Evolutionary conservation across 2,329 filamentous ascomycete genomes (phyloP).

Genomic region (Botryosphaeria dothidea): DNA sequence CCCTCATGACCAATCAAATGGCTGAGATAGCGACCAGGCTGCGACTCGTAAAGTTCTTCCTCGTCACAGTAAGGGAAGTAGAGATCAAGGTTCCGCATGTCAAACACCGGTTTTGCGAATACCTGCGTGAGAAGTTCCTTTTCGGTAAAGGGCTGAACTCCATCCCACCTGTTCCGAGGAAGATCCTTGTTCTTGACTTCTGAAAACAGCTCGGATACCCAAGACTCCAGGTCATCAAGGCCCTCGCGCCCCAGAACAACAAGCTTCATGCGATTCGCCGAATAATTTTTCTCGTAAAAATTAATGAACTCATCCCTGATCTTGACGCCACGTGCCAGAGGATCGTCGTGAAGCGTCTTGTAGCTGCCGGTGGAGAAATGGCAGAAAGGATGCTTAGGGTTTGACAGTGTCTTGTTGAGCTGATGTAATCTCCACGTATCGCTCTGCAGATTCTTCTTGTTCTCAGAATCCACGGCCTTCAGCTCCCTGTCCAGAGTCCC

Average conservation of each 20-base stretch:
- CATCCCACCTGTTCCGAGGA: constrained; percentile 66
- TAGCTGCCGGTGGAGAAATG: constrained; percentile 91
- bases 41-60: constrained; percentile 73
- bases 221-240: constrained; percentile 78
- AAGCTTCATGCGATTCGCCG: constrained; percentile 90
- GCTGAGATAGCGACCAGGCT: constrained; percentile 82
- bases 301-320: constrained; percentile 90
- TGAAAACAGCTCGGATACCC: constrained; percentile 82
- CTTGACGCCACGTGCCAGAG: constrained; percentile 76
- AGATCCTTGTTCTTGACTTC: constrained; percentile 80
- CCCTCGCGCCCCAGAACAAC: constrained; percentile 81
- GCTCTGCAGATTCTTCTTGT: constrained; percentile 95
- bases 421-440: constrained; percentile 87
- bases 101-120: constrained; percentile 91
- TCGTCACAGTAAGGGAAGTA: constrained; percentile 86
- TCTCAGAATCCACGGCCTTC: constrained; percentile 88
- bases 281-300: constrained; percentile 88
- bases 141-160: constrained; percentile 59
- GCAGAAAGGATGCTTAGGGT: constrained; percentile 82
- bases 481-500: constrained; percentile 86
- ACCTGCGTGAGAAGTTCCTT: constrained; percentile 69
- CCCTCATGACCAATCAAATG: constrained; percentile 92
- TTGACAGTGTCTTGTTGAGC: constrained; percentile 84
- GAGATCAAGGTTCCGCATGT: constrained; percentile 75
- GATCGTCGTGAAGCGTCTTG: constrained; percentile 79